Percentiles rank a stretch among this genome's conserved stretches.
Conservation (phyloP, 176 grass and related monocot species). For the Rhynchospora tenuis region DNA sequence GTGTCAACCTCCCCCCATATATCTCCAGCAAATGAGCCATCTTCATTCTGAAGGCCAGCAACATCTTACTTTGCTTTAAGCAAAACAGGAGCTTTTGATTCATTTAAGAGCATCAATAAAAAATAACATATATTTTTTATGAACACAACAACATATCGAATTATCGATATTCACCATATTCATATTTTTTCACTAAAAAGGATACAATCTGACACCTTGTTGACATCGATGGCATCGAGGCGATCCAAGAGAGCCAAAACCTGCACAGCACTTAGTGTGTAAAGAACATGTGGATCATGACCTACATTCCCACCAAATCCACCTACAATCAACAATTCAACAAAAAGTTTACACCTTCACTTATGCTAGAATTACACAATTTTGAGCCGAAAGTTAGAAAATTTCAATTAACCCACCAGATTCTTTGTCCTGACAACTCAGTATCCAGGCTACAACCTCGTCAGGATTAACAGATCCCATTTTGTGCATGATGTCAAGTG, state of each 20-base stretch:
- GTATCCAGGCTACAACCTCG: slow-evolving; percentile 72
- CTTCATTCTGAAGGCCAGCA: slow-evolving; percentile 65
- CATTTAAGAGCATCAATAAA: neutral
- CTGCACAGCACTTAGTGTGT: slow-evolving; percentile 80
- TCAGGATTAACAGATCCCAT: slow-evolving; percentile 50
- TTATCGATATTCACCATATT: neutral
- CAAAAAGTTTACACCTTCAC: neutral
- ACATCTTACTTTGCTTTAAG: slow-evolving; percentile 52
- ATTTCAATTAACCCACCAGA: slow-evolving; percentile 31
- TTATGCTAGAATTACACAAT: neutral
- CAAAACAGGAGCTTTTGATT: slow-evolving; percentile 31
- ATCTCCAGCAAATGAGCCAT: slow-evolving; percentile 97
- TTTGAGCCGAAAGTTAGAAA: neutral
- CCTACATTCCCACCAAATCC: slow-evolving; percentile 88
- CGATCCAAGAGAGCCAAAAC: slow-evolving; percentile 70
- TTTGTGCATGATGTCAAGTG: slow-evolving; percentile 78
- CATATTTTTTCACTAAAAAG: slow-evolving; percentile 22
- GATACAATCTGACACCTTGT: slow-evolving; percentile 89
- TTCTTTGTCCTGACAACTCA: slow-evolving; percentile 69
- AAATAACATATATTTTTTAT: neutral
- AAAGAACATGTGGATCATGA: slow-evolving; percentile 67
- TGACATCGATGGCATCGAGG: slow-evolving; percentile 54
- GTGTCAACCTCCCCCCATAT: slow-evolving; percentile 90
- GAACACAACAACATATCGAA: neutral
- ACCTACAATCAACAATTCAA: slow-evolving; percentile 39